Base-by-base conservation (phyloP, 257 asterid species). In the Lithospermum erythrorhizon region DNA sequence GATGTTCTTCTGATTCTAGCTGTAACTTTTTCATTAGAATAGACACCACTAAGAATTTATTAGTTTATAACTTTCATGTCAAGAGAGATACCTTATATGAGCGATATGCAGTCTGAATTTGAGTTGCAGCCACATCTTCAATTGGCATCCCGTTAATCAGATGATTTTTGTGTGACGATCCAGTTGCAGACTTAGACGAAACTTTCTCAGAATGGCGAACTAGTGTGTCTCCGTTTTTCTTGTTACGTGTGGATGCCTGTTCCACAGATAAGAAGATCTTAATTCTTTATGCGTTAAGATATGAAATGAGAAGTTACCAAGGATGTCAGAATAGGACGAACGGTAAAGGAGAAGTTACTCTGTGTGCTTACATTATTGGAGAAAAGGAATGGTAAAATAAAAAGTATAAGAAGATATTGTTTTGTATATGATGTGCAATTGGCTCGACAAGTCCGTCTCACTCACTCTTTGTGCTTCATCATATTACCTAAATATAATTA, bases 91-190 rank as follows among this genome's bases (percentile, higher is more conserved):
- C 82, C 83, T 64, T 27, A 49, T 84, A 64, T 57, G 89, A 89
- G 20, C 98, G 89, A 71, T 73, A 84, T 62, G 85, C 85, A 53
- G 86, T 79, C 79, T 91, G 98, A 75, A 91, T 89, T 78, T 63
- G 75, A 55, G 74, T 78, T 58, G 98, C 98, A 55, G 95, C 97
- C 62, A 72, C 73, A 60, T 83, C 75, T 71, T 88, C 89, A 8
- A 68, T n/a, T 24, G 83, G 67, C 65, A 73, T 70, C 68, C 59
- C 69, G 53, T 15, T 63, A 57, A 69, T 59, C 54, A 61, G 68
- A 62, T 66, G 72, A 65, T 68, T 73, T 61, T 59, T 62, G 47
- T 25, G 61, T 25, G 83, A 73, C 63, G 48, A 70, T 64, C 70
- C 76, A 66, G 74, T 70, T 21, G 56, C 62, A 32, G 29, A 21